A percentile compares a stretch with the other conserved stretches of the same genome.
phyloP scores from a whole-genome alignment of 2,329 filamentous ascomycete species.

The Dothideomycetes sp. region DNA sequence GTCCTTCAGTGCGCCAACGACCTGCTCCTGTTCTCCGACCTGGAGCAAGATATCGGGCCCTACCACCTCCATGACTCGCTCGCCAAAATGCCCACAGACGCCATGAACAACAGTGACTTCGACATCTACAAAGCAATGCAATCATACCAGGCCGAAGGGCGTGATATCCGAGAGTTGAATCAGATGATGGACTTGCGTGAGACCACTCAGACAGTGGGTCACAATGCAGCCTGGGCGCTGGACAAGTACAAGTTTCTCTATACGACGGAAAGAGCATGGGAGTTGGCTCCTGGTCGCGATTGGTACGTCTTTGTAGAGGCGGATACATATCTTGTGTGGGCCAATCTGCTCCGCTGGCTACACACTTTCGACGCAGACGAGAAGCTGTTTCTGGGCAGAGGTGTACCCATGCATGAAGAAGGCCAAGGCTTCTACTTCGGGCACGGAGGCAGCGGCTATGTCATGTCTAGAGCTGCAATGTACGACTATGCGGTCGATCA shows the following conservation, averaged over 20 bases:
- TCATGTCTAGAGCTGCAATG: conserved; percentile 15
- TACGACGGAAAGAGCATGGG: conserved; percentile 38
- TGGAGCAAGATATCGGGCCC: conserved; percentile 40
- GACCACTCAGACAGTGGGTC: conserved; percentile 10
- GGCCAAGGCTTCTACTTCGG: conserved; percentile 11
- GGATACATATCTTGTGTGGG: conserved; percentile 35
- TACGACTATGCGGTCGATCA: conserved; percentile 8
- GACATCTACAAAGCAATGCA: conserved; percentile 14
- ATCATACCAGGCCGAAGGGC: conserved; percentile 11
- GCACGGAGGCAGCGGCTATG: conserved; percentile 16
- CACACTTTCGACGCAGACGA: conserved; percentile 31
- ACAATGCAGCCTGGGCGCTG: conserved; percentile 27
- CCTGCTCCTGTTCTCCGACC: conserved; percentile 49
- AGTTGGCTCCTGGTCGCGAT: conserved; percentile 30
- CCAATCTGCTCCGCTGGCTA: conserved; percentile 32
- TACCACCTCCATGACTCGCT: conserved; percentile 41
- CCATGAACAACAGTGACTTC: conserved; percentile 13
- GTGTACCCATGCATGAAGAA: conserved; percentile 10
- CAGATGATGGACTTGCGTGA: conserved; percentile 7
- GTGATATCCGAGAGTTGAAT: conserved; percentile 11
- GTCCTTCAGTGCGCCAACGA: conserved; percentile 45
- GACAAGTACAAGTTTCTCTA: conserved; percentile 44
- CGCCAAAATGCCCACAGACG: conserved; percentile 22
- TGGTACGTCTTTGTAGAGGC: conserved; percentile 44
- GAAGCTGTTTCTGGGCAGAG: conserved; percentile 32